A percentile compares a stretch with the other conserved stretches of the same genome.
Conservation (phyloP, 495 filamentous ascomycete species). For the Terfezia claveryi region DNA sequence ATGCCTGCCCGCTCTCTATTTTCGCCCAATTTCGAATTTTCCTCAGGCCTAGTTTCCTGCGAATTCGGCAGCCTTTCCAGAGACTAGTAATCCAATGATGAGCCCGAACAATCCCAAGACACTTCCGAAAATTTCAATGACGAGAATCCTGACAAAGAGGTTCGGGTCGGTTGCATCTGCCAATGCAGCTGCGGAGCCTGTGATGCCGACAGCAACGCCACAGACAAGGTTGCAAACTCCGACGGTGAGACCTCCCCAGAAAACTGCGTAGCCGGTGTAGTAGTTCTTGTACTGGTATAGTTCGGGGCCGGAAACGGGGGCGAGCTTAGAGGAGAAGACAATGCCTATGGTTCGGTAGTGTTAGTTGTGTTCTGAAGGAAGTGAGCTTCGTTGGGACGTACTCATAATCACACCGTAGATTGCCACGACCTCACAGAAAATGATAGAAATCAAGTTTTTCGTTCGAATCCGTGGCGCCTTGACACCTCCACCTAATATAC, state of each 20-base stretch:
- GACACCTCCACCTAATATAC: conserved; percentile 91
- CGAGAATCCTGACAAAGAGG: conserved; percentile 96
- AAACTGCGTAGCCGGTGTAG: conserved; percentile 90
- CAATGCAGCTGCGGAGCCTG: conserved; percentile 85
- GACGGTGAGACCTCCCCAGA: conserved; percentile 87
- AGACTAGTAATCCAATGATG: conserved; percentile 77
- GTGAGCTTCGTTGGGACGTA: background rate
- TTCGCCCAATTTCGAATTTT: background rate
- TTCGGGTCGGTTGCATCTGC: conserved; percentile 87
- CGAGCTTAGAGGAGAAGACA: conserved; percentile 74
- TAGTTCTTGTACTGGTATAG: conserved; percentile 47
- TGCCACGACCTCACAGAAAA: conserved; percentile 99
- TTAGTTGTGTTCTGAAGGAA: too few relatives aligned
- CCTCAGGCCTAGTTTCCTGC: background rate
- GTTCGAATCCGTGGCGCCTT: conserved; percentile 89
- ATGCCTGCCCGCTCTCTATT: background rate
- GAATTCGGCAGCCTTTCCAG: conserved; percentile 61
- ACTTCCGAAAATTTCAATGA: conserved; percentile 98
- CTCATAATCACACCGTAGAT: conserved; percentile 99
- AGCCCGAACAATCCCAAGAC: conserved; percentile 94
- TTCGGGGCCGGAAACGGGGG: conserved; percentile 28
- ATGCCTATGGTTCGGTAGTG: conserved; percentile 27
- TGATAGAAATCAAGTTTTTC: conserved; percentile 98
- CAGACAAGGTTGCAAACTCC: conserved; percentile 90
- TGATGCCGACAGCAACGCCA: conserved; percentile 92